Conservation (phyloP, 371 early-diverging fungal genomes). For the Actinomortierella wolfii region DNA sequence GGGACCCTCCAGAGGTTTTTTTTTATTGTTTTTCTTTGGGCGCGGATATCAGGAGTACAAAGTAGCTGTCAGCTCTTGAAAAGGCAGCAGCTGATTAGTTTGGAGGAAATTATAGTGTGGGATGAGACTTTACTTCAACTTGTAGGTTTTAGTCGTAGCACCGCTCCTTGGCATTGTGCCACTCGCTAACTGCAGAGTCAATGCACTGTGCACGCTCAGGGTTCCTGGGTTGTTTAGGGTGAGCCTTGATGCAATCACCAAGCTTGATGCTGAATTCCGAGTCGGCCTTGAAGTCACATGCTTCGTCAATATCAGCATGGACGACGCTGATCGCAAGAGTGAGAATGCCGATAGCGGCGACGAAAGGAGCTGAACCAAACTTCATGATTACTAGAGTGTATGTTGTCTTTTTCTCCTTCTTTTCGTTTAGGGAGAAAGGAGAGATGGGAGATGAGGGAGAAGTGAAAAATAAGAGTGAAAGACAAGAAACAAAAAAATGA, state of each 20-base stretch:
- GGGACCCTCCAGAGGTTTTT: no score
- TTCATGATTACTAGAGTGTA: no score
- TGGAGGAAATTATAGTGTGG: no score
- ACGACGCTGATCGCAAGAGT: constrained; percentile 1
- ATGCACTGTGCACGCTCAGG: constrained; percentile 9
- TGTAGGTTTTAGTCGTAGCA: no score
- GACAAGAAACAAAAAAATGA: constrained; percentile 6
- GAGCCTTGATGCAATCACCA: constrained; percentile 9
- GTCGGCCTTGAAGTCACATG: neutral
- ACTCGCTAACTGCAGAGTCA: neutral
- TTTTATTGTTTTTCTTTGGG: no score
- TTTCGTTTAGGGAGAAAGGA: no score
- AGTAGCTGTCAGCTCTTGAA: no score
- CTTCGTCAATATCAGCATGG: constrained; percentile 1
- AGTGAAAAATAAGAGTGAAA: neutral
- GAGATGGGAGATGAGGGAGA: neutral
- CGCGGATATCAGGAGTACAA: no score
- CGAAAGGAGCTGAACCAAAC: constrained; percentile 4
- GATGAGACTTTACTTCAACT: no score
- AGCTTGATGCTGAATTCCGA: constrained; percentile 5
- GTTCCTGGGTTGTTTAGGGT: constrained; percentile 6
- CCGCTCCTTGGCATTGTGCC: neutral
- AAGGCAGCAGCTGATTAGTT: no score
- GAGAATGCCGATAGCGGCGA: constrained; percentile 9
- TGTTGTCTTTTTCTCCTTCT: no score